phyloP scores from a whole-genome alignment of 495 filamentous ascomycete species.

The Copromyces sp. region DNA sequence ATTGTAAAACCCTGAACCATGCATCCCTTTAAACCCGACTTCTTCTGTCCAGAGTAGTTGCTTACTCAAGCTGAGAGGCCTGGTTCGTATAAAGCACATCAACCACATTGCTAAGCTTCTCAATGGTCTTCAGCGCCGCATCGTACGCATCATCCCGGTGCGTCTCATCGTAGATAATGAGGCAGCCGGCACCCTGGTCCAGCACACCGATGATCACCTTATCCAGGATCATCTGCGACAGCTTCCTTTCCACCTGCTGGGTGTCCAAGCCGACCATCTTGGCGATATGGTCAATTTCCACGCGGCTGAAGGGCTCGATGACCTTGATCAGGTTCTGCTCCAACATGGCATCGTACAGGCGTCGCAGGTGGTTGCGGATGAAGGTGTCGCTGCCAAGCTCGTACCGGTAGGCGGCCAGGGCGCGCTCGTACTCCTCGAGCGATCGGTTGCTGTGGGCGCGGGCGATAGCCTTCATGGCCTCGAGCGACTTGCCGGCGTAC shows the following conservation, averaged over 20 bases:
- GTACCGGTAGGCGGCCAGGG: constrained; percentile 76
- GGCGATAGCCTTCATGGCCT: constrained; percentile 98
- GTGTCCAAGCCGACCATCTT: constrained; percentile 95
- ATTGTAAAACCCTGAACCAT: neutral
- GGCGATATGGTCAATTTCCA: constrained; percentile 93
- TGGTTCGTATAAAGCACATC: constrained; percentile 97
- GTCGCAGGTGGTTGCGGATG: constrained; percentile 87
- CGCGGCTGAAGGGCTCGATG: constrained; percentile 93
- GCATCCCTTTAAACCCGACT: neutral
- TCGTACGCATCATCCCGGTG: constrained; percentile 90
- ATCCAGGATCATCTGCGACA: constrained; percentile 98
- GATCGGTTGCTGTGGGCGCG: constrained; percentile 89
- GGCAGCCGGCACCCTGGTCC: constrained; percentile 92
- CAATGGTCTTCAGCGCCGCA: constrained; percentile 85
- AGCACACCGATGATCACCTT: constrained; percentile 96
- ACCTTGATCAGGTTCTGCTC: constrained; percentile 99
- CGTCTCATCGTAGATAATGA: constrained; percentile 94
- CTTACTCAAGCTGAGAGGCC: constrained; percentile 83
- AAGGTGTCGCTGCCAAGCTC: constrained; percentile 89
- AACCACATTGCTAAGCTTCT: constrained; percentile 94
- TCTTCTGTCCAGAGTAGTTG: neutral
- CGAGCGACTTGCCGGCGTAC: constrained; percentile 86
- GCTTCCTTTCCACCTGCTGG: constrained; percentile 93
- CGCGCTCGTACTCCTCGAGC: constrained; percentile 91
- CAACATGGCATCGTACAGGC: constrained; percentile 94